Base-by-base conservation (phyloP, 768 basidiomycete species). In the Gloeostereum incarnatum region DNA sequence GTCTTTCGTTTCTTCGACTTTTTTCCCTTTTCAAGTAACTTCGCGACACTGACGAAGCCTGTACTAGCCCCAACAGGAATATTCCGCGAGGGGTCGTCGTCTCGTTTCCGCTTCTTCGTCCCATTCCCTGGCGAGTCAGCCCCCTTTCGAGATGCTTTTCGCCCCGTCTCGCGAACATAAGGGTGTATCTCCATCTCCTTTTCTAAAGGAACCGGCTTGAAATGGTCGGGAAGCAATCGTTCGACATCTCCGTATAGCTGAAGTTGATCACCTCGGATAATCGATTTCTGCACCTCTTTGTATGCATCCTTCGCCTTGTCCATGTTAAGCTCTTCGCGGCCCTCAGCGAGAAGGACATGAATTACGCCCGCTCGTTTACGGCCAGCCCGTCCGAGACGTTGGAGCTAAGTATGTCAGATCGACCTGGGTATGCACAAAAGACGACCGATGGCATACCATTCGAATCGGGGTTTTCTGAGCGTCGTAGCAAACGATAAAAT, bases 401-500 rank as follows among this genome's bases (percentile, higher is more conserved):
- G 96, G 14, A 99, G 74, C 93, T 98, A 49, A 22, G 13, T 36
- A 34, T 31, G 18, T 37, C 19, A 18, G 38, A 29, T 39, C 19
- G 9, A 24, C 25, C 31, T 33, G 2, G 16, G 3, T 8, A 26
- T 31, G 2, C 25, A n/a, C 34, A 31, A 41, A 27, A 30, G 3
- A 27, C 22, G 24, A 22, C 22, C 24, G 26, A 31, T 24, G 17
- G 45, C 78, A 36, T 56, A 94, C 94, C 85, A 96, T 91, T 41
- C 93, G 88, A 45, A 97, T 92, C 1, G 93, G 85, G 1, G 89
- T 89, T 64, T 94, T 96, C 50, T 93, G 89, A 18, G 92, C 81
- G 48, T 99, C 96, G 56, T 98, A 99, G 51, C 93, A 97, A 34
- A 97, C 66, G 40, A 97, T 94, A 52, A 92, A 68, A 55, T 99